Percentiles rank a stretch among this genome's conserved stretches.
phyloP scores from a whole-genome alignment of 2,329 filamentous ascomycete genomes.

The Neocatenulostroma microsporum region DNA sequence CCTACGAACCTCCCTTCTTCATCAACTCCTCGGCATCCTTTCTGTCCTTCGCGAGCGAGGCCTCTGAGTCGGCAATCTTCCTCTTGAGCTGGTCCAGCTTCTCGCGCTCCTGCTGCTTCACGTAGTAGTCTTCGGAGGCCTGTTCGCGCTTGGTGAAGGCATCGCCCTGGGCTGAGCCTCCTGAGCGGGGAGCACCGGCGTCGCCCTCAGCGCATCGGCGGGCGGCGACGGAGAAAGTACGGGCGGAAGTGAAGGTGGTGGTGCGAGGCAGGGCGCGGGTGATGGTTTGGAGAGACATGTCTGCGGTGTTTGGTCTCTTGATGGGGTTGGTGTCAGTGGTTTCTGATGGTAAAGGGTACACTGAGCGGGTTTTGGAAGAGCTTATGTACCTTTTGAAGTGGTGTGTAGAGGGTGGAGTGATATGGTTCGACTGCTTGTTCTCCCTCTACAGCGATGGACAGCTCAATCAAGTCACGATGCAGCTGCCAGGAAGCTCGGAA shows the following conservation, averaged over 20 bases:
- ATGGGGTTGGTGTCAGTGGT: constrained; percentile 4
- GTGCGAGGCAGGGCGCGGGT: constrained; percentile 34
- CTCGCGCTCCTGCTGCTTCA: constrained; percentile 79
- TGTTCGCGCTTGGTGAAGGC: constrained; percentile 88
- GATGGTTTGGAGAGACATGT: constrained; percentile 28
- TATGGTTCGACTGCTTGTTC: background rate
- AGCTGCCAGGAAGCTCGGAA: too few relatives aligned
- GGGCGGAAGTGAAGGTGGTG: constrained; percentile 25
- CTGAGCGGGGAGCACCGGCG: constrained; percentile 35
- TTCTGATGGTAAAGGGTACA: constrained; percentile 3
- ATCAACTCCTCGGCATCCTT: constrained; percentile 15
- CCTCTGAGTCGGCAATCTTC: constrained; percentile 26
- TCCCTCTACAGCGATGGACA: too few relatives aligned
- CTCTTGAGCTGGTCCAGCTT: constrained; percentile 49
- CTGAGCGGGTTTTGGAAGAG: constrained; percentile 1
- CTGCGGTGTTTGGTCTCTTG: constrained; percentile 5
- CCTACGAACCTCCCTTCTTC: constrained; percentile 18
- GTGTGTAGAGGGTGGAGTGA: too few relatives aligned
- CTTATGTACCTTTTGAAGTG: background rate
- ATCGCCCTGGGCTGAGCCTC: constrained; percentile 54
- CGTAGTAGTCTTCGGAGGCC: constrained; percentile 75
- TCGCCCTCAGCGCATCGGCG: constrained; percentile 39
- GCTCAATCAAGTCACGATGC: too few relatives aligned
- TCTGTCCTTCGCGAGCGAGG: constrained; percentile 19
- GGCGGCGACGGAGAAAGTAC: constrained; percentile 37